A percentile compares a stretch with the other conserved stretches of the same genome.
Evolutionary conservation across 106 monocot species (phyloP).

Genomic region (Ottelia alismoides): DNA sequence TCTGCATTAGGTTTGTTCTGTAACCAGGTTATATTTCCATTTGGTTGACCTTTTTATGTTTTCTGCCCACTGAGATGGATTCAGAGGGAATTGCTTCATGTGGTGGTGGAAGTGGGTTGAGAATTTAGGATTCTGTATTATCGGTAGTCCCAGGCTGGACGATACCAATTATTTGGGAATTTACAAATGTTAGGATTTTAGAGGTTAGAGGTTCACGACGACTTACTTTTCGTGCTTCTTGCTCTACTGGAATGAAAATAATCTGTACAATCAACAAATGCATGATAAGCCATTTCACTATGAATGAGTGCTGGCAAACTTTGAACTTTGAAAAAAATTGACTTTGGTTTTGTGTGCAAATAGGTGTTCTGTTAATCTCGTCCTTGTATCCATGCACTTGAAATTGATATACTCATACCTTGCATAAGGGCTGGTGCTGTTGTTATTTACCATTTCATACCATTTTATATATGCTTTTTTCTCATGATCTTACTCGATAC

Average conservation of each 20-base stretch:
- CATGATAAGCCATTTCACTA: background rate
- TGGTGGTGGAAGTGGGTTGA: background rate
- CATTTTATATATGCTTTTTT: background rate
- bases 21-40: background rate
- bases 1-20: background rate
- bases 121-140: background rate
- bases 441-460: background rate
- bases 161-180: background rate
- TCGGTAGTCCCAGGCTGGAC: background rate
- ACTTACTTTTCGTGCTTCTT: background rate
- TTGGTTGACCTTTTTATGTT: no score
- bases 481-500: background rate
- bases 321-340: no score
- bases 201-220: background rate
- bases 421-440: background rate
- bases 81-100: background rate
- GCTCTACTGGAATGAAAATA: background rate
- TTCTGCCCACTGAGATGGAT: no score
- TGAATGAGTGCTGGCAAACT: background rate
- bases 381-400: background rate
- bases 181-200: background rate
- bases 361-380: background rate
- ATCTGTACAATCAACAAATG: background rate
- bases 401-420: background rate
- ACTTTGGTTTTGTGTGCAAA: background rate